phyloP scores from a whole-genome alignment of 129 eudicot species.

The Flaveria brownii region DNA sequence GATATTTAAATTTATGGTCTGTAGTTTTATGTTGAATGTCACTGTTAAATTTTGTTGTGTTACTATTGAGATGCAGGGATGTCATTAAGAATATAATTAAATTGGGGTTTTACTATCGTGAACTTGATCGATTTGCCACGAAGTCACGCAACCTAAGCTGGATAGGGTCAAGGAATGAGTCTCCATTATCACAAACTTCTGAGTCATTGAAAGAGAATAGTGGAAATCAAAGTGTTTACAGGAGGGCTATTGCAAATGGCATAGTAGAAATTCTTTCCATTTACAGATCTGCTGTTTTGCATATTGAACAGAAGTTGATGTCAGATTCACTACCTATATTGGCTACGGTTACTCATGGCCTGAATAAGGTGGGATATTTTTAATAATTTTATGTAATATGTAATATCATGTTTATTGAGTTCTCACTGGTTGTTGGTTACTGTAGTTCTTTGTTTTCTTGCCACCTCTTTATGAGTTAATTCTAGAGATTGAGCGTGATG shows the following conservation, averaged over 20 bases:
- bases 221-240: slow-evolving; percentile 60
- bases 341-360: slow-evolving; percentile 87
- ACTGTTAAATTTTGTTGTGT: slow-evolving; percentile 1
- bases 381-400: not conserved
- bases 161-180: slow-evolving; percentile 56
- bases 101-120: slow-evolving; percentile 80
- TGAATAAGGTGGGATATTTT: slow-evolving; percentile 55
- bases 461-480: slow-evolving; percentile 91
- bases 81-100: slow-evolving; percentile 68
- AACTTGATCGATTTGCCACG: slow-evolving; percentile 75
- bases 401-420: slow-evolving; percentile 23
- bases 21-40: slow-evolving; percentile 22
- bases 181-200: slow-evolving; percentile 42
- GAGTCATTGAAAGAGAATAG: slow-evolving; percentile 42
- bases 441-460: slow-evolving; percentile 77
- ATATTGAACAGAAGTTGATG: slow-evolving; percentile 79
- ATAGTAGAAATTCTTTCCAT: slow-evolving; percentile 73
- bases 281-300: slow-evolving; percentile 76
- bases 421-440: slow-evolving; percentile 31
- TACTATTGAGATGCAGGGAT: slow-evolving; percentile 57
- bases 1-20: not conserved
- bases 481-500: slow-evolving; percentile 81
- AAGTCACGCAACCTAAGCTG: slow-evolving; percentile 82
- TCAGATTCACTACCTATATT: slow-evolving; percentile 69
- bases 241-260: slow-evolving; percentile 90